A percentile compares a stretch with the other conserved stretches of the same genome.
These are phyloP conservation scores for Plasmodium chabaudi DNA, from an alignment of 169 alveolate genomes.

Conservation along the genomic window DNA sequence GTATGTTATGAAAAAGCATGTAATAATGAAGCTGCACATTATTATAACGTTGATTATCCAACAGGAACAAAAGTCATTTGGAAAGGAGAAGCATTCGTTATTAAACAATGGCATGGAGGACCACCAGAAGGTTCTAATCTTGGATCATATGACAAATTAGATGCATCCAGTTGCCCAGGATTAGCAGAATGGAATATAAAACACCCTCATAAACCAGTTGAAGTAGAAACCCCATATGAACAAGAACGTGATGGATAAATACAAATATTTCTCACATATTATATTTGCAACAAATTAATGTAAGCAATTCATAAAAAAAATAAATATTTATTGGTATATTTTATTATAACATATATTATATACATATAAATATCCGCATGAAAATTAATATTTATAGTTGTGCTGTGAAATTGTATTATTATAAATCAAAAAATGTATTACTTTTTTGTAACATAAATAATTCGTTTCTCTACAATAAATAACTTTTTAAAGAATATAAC, in stretches of 20 bases:
- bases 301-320: background rate
- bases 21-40: conserved; percentile 40
- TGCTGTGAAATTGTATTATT: too few species aligned
- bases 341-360: background rate
- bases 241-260: conserved; percentile 15
- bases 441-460: too few species aligned
- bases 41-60: conserved; percentile 44
- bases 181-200: conserved; percentile 40
- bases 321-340: background rate
- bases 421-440: too few species aligned
- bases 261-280: background rate
- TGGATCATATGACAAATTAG: conserved; percentile 33
- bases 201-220: conserved; percentile 53
- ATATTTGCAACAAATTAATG: background rate
- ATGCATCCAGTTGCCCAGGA: conserved; percentile 42
- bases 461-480: too few species aligned
- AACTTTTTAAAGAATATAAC: too few species aligned
- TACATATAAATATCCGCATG: background rate
- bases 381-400: background rate
- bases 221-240: conserved; percentile 29
- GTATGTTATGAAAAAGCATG: conserved; percentile 46
- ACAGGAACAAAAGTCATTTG: conserved; percentile 35
- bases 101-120: conserved; percentile 59
- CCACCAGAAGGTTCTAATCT: conserved; percentile 54
- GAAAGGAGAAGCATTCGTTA: conserved; percentile 44